A percentile compares a stretch with the other conserved stretches of the same genome.
phyloP scores from a whole-genome alignment of 257 asterid genomes.

The Galeopsis tetrahit region DNA sequence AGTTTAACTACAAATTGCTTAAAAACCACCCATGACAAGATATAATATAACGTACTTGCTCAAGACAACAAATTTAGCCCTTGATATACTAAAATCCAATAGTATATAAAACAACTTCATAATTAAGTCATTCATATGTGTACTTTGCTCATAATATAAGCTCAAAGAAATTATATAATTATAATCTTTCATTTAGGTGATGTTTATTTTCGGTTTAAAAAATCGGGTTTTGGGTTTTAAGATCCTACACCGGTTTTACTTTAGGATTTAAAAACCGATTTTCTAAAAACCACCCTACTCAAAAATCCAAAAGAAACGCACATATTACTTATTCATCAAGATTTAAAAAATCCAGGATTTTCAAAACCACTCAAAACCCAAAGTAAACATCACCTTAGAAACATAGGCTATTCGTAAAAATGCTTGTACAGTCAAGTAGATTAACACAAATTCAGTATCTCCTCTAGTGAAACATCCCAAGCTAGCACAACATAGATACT shows the following conservation, averaged over 20 bases:
- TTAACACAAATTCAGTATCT: constrained; percentile 8
- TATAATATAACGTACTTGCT: background rate
- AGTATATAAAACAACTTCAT: background rate
- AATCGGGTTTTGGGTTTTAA: too few relatives aligned
- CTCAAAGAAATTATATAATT: constrained; percentile 4
- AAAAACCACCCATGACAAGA: background rate
- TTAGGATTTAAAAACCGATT: too few relatives aligned
- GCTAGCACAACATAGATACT: background rate
- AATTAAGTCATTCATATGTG: background rate
- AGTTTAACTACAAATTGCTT: constrained; percentile 3
- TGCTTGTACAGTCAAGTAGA: background rate
- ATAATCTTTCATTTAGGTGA: too few relatives aligned
- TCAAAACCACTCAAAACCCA: too few relatives aligned
- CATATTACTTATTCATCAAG: too few relatives aligned
- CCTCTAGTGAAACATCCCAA: constrained; percentile 4
- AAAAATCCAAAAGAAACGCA: too few relatives aligned
- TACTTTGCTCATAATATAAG: background rate
- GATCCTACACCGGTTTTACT: too few relatives aligned
- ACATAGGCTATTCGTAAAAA: constrained; percentile 17
- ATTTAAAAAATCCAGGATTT: too few relatives aligned
- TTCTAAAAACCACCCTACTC: too few relatives aligned
- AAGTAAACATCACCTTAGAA: background rate
- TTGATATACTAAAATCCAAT: background rate
- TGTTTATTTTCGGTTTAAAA: too few relatives aligned
- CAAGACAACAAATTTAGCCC: background rate